A percentile compares a stretch with the other conserved stretches of the same genome.
Evolutionary conservation across 73 alveolate genomes (phyloP).

Genomic region (Tetrahymena borealis): DNA sequence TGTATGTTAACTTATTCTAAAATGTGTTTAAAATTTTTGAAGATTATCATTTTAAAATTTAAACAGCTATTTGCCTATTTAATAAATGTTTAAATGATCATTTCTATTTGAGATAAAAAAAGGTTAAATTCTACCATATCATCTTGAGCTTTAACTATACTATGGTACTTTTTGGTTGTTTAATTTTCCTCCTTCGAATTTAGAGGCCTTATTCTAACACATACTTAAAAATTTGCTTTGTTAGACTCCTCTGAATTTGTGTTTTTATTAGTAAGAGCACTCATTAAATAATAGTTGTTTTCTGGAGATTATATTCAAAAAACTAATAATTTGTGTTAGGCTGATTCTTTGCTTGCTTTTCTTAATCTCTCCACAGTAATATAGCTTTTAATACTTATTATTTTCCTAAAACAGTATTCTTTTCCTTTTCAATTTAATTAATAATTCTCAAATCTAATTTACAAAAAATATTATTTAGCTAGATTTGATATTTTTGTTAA

Average conservation of each 20-base stretch:
- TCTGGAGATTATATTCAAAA: neutral
- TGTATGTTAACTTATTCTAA: neutral
- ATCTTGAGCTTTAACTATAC: neutral
- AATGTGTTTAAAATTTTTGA: neutral
- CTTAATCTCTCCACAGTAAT: too few relatives aligned
- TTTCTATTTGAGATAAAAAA: too few relatives aligned
- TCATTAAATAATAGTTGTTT: neutral
- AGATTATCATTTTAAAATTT: neutral
- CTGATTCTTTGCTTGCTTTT: too few relatives aligned
- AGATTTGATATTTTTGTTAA: too few relatives aligned
- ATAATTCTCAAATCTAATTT: too few relatives aligned
- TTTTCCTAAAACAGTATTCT: too few relatives aligned
- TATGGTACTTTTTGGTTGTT: neutral
- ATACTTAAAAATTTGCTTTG: neutral
- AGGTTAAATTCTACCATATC: neutral
- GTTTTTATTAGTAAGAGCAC: neutral
- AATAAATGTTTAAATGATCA: too few relatives aligned
- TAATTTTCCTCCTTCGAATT: neutral
- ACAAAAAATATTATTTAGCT: too few relatives aligned
- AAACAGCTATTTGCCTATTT: too few relatives aligned
- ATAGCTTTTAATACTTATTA: too few relatives aligned
- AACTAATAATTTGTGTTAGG: neutral
- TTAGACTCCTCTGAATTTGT: neutral
- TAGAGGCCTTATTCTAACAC: neutral
- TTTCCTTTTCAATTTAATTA: too few relatives aligned